Evolutionary conservation across 192 early-diverging fungal genomes (phyloP).

Genomic region (Endogone sp.): DNA sequence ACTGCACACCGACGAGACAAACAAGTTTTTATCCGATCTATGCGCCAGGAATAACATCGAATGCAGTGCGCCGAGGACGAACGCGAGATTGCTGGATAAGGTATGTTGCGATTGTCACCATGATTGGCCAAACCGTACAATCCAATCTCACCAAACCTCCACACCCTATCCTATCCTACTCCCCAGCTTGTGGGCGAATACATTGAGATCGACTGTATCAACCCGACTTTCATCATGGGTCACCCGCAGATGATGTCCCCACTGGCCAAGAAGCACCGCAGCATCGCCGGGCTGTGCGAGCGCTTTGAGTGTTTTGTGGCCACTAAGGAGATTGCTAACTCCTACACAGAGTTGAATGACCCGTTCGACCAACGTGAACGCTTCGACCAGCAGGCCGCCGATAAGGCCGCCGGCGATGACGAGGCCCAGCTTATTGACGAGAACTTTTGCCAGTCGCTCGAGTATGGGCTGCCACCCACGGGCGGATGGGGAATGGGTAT

Average conservation of each 20-base stretch:
- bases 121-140: background rate
- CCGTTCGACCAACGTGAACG: slow-evolving; percentile 98
- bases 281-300: slow-evolving; percentile 87
- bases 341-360: slow-evolving; percentile 99
- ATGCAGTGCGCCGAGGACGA: slow-evolving; percentile 91
- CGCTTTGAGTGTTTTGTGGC: slow-evolving; percentile 99
- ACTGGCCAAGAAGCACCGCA: slow-evolving; percentile 94
- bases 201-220: slow-evolving; percentile 73
- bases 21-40: slow-evolving; percentile 88
- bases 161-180: slow-evolving; percentile 7
- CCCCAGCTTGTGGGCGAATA: slow-evolving; percentile 72
- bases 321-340: slow-evolving; percentile 98
- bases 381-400: slow-evolving; percentile 95
- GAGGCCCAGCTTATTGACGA: slow-evolving; percentile 99
- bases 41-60: slow-evolving; percentile 95
- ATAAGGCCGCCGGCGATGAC: slow-evolving; percentile 98
- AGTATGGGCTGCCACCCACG: slow-evolving; percentile 97
- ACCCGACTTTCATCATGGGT: slow-evolving; percentile 92
- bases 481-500: slow-evolving; percentile 94
- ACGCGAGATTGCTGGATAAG: slow-evolving; percentile 92
- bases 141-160: slow-evolving; percentile 31
- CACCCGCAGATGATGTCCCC: slow-evolving; percentile 99
- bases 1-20: slow-evolving; percentile 76
- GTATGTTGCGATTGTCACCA: slow-evolving; percentile 45
- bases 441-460: slow-evolving; percentile 93